phyloP scores from a whole-genome alignment of 2,329 filamentous ascomycete species.

The Cladobotryum mycophilum region DNA sequence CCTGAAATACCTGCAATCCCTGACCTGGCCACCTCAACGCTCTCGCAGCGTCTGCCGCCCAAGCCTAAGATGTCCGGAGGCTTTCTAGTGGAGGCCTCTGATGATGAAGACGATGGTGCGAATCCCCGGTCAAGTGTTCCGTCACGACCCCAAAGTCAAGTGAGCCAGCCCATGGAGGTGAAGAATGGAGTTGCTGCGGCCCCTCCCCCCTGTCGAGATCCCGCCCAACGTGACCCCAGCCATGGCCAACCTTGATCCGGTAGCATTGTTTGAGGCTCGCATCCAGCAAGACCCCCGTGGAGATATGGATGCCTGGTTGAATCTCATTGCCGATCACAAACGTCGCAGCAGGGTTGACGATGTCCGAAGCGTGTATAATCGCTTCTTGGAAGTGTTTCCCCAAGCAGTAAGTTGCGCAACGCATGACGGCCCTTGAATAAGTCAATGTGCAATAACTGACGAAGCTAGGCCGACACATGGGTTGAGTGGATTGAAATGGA shows the following conservation, averaged over 20 bases:
- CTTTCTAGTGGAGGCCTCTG: slow-evolving; percentile 55
- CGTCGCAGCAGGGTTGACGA: slow-evolving; percentile 77
- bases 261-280: slow-evolving; percentile 80
- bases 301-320: slow-evolving; percentile 86
- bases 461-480: slow-evolving; percentile 78
- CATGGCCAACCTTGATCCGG: slow-evolving; percentile 53
- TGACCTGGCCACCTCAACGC: slow-evolving; percentile 8
- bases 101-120: slow-evolving; percentile 34
- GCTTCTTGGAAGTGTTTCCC: slow-evolving; percentile 84
- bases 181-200: slow-evolving; percentile 17
- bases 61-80: slow-evolving; percentile 57
- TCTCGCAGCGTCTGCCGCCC: slow-evolving; percentile 15
- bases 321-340: slow-evolving; percentile 77
- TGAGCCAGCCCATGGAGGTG: slow-evolving; percentile 16
- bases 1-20: slow-evolving; percentile 30
- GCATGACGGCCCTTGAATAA: not conserved
- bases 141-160: slow-evolving; percentile 4
- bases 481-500: slow-evolving; percentile 85
- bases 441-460: slow-evolving; percentile 3
- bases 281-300: slow-evolving; percentile 89
- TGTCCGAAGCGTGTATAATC: slow-evolving; percentile 71
- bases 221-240: slow-evolving; percentile 28
- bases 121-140: not conserved
- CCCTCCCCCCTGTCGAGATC: slow-evolving; percentile 18
- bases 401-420: slow-evolving; percentile 64